A percentile compares a stretch with the other conserved stretches of the same genome.
Evolutionary conservation across 2,329 filamentous ascomycete species (phyloP).

Genomic region (Cytospora mali): DNA sequence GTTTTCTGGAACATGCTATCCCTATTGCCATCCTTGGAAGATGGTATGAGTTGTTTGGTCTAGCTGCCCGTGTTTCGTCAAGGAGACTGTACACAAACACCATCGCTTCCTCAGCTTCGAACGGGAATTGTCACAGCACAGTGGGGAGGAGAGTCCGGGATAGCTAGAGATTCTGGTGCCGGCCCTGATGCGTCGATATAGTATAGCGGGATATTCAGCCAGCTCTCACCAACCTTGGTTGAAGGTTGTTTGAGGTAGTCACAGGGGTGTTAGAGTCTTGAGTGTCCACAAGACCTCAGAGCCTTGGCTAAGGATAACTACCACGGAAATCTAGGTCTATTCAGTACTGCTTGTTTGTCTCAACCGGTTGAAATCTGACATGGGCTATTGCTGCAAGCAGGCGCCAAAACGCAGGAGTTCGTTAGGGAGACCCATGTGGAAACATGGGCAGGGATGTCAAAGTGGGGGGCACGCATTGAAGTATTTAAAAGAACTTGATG

Average conservation of each 20-base stretch:
- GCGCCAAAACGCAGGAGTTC: constrained; percentile 13
- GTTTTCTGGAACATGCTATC: background rate
- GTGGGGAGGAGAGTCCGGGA: constrained; percentile 18
- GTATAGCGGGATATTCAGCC: constrained; percentile 2
- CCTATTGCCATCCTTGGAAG: constrained; percentile 1
- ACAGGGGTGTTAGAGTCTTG: background rate
- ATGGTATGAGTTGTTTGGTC: constrained; percentile 7
- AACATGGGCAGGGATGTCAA: constrained; percentile 3
- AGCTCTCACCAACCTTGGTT: constrained; percentile 4
- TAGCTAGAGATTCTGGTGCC: constrained; percentile 9
- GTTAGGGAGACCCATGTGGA: constrained; percentile 12
- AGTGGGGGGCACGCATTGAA: background rate
- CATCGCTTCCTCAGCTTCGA: constrained; percentile 22
- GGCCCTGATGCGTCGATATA: constrained; percentile 13
- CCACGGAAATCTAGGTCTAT: constrained; percentile 13
- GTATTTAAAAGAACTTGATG: constrained; percentile 3
- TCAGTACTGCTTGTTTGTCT: constrained; percentile 2
- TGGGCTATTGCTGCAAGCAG: background rate
- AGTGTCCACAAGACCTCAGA: background rate
- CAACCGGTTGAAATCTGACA: background rate
- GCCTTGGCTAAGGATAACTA: background rate
- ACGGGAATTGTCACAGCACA: constrained; percentile 24
- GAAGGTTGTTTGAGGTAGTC: constrained; percentile 14
- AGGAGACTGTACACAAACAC: constrained; percentile 19
- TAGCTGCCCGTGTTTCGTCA: constrained; percentile 23